Conservation (phyloP, 495 filamentous ascomycete genomes). For the Penicillium bovifimosum region DNA sequence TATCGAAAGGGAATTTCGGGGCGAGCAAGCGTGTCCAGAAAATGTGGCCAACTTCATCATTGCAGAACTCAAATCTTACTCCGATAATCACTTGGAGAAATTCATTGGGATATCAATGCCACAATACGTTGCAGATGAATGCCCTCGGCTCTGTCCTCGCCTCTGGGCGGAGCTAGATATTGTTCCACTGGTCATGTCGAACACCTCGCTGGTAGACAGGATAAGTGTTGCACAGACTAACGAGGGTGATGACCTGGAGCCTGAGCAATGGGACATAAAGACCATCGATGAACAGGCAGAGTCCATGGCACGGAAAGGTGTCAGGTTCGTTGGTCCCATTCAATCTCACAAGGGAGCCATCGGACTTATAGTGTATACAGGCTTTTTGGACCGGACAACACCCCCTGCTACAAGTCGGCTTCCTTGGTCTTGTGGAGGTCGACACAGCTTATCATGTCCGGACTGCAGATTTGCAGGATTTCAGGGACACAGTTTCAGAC, state of each 20-base stretch:
- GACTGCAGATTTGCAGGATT: conserved; percentile 57
- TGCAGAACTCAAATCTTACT: conserved; percentile 48
- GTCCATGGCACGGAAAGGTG: conserved; percentile 76
- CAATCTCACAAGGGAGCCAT: background rate
- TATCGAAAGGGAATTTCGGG: conserved; percentile 48
- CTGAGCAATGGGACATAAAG: conserved; percentile 42
- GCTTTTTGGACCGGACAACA: conserved; percentile 69
- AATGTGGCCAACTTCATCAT: conserved; percentile 51
- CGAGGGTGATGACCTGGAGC: background rate
- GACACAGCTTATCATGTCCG: conserved; percentile 61
- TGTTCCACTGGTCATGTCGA: conserved; percentile 55
- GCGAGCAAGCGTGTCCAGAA: conserved; percentile 27
- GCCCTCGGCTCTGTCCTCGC: conserved; percentile 58
- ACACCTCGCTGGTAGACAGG: conserved; percentile 20
- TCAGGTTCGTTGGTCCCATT: conserved; percentile 46
- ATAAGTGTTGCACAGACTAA: background rate
- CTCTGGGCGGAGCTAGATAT: conserved; percentile 79
- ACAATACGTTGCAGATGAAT: conserved; percentile 41
- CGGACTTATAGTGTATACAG: conserved; percentile 32
- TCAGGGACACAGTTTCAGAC: conserved; percentile 53
- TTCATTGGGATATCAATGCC: conserved; percentile 54
- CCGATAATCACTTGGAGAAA: conserved; percentile 58
- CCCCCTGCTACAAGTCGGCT: conserved; percentile 73
- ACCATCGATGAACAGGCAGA: conserved; percentile 79
- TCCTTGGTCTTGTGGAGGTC: conserved; percentile 67